Base-by-base conservation (phyloP, 768 basidiomycete species). In the Hygrocybe coccinea region DNA sequence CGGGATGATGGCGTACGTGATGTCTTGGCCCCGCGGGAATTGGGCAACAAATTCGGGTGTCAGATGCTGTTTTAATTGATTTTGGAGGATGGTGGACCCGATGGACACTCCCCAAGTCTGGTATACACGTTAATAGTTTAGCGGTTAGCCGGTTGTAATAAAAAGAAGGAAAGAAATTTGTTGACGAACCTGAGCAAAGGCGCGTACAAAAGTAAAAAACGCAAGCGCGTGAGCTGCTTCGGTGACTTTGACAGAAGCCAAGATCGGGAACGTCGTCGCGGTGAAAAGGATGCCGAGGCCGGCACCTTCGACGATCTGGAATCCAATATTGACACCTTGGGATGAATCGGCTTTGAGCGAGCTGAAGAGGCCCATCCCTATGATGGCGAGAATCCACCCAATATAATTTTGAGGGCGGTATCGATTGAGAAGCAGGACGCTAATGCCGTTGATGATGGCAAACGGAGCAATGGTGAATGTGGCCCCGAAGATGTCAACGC, bases 101-200 rank as follows among this genome's bases (percentile, higher is more conserved):
- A 85, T 73, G 0, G 76, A 71, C 58, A 83, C 67, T 0, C 83
- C 83, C 76, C 80, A 79, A 5, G 70, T 69, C 74, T 82, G 64
- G n/a, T n/a, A n/a, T n/a, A n/a, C n/a, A n/a, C n/a, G n/a, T n/a
- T n/a, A n/a, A n/a, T n/a, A n/a, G n/a, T n/a, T n/a, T n/a, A n/a
- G n/a, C n/a, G n/a, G n/a, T n/a, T n/a, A n/a, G n/a, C n/a, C n/a
- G n/a, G n/a, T n/a, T n/a, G n/a, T n/a, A n/a, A n/a, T n/a, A n/a
- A n/a, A n/a, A n/a, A n/a, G n/a, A n/a, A n/a, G n/a, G n/a, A 54
- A 3, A 21, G 6, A 24, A 5, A 45, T 14, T n/a, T n/a, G n/a
- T n/a, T n/a, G n/a, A 46, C 11, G 19, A 44, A 24, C 76, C 45
- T 69, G 62, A 1, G 71, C 67, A 45, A 75, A 75, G 1, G 64